A percentile compares a stretch with the other conserved stretches of the same genome.
Conservation (phyloP, 108 stramenopile genomes). For the Mediolabrus comicus region DNA sequence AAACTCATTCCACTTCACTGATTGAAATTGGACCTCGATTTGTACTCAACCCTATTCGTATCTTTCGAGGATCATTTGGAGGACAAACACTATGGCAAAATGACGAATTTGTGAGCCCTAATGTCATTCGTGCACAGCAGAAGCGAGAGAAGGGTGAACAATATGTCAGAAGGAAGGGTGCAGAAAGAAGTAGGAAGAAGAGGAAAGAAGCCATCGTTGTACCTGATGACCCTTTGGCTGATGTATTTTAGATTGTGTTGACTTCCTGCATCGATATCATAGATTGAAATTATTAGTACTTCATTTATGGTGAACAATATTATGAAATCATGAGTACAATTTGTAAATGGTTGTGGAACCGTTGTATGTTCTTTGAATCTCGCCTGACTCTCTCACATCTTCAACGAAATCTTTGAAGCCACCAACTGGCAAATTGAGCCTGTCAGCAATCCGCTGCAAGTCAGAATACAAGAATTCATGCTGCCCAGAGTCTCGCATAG, state of each 20-base stretch:
- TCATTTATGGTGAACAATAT: background rate
- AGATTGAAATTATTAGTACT: too few relatives aligned
- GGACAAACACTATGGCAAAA: slow-evolving; percentile 96
- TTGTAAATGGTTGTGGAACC: slow-evolving; percentile 26
- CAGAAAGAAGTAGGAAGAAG: slow-evolving; percentile 75
- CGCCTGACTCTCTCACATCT: slow-evolving; percentile 64
- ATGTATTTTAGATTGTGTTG: slow-evolving; percentile 65
- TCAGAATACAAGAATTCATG: slow-evolving; percentile 56
- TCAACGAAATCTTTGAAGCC: slow-evolving; percentile 75
- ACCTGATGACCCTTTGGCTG: slow-evolving; percentile 80
- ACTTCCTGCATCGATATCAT: too few relatives aligned
- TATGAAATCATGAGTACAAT: slow-evolving; percentile 1
- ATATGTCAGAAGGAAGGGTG: slow-evolving; percentile 79
- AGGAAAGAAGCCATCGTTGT: slow-evolving; percentile 67
- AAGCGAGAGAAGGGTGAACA: slow-evolving; percentile 75
- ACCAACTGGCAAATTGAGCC: slow-evolving; percentile 52
- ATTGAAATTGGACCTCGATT: slow-evolving; percentile 99
- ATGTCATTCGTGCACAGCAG: slow-evolving; percentile 74
- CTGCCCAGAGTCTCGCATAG: slow-evolving; percentile 31
- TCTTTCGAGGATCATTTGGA: slow-evolving; percentile 97
- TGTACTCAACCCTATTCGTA: slow-evolving; percentile 95
- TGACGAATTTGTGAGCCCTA: slow-evolving; percentile 92
- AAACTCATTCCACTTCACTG: slow-evolving; percentile 80
- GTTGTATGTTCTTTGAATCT: slow-evolving; percentile 55
- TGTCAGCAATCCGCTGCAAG: slow-evolving; percentile 66